Evolutionary conservation across 1,284 basidiomycete species (phyloP).

Genomic region (Ceratobasidium sp.): DNA sequence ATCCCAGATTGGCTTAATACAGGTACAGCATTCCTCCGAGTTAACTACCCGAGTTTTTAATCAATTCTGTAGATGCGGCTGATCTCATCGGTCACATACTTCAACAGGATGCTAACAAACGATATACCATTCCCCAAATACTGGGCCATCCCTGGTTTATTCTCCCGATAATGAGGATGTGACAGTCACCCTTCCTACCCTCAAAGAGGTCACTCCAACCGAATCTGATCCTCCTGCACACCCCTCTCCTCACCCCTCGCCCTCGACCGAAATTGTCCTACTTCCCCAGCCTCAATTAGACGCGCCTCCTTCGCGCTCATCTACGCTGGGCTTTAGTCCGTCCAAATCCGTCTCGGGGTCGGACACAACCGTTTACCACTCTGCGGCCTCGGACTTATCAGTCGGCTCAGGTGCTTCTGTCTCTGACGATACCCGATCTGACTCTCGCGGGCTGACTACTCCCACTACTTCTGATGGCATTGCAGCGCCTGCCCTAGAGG

Average conservation of each 20-base stretch:
- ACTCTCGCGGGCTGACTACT: slow-evolving; percentile 52
- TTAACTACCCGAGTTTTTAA: slow-evolving; percentile 16
- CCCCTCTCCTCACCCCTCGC: slow-evolving; percentile 46
- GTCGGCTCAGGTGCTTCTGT: slow-evolving; percentile 37
- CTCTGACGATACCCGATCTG: slow-evolving; percentile 36
- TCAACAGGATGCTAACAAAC: slow-evolving; percentile 77
- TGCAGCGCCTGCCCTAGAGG: slow-evolving; percentile 37
- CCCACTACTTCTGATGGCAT: slow-evolving; percentile 64
- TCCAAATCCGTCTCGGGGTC: slow-evolving; percentile 55
- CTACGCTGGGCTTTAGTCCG: slow-evolving; percentile 44
- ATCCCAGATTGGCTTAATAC: slow-evolving; percentile 90
- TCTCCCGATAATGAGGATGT: slow-evolving; percentile 49
- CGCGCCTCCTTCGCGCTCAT: slow-evolving; percentile 45
- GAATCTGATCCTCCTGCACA: slow-evolving; percentile 45
- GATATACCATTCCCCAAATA: slow-evolving; percentile 84
- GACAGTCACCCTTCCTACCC: slow-evolving; percentile 48
- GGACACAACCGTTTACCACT: slow-evolving; percentile 55
- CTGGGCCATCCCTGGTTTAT: slow-evolving; percentile 92
- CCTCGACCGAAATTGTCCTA: slow-evolving; percentile 47
- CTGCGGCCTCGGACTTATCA: slow-evolving; percentile 60
- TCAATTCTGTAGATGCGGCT: slow-evolving; percentile 68
- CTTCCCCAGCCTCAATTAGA: slow-evolving; percentile 45
- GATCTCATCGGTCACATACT: slow-evolving; percentile 82
- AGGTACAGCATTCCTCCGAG: slow-evolving; percentile 57
- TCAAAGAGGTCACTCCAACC: slow-evolving; percentile 28